These are phyloP conservation scores for Thalassiosira hispida DNA, from an alignment of 352 stramenopile genomes.

Conservation along the genomic window DNA sequence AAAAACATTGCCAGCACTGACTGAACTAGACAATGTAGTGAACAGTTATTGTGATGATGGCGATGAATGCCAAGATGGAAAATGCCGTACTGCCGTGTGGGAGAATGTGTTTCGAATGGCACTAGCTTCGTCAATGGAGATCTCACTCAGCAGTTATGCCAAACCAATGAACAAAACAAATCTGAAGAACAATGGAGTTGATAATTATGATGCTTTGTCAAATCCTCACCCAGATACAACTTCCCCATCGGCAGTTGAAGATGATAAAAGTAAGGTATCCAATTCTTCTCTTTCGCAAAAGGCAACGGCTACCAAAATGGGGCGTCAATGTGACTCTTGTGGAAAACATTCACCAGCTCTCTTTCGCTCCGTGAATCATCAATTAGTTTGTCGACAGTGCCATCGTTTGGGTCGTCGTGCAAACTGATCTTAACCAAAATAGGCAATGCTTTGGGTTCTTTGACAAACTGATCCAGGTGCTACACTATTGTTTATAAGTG, in stretches of 20 bases:
- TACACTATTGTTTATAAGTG: no score
- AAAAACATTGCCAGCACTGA: conserved; percentile 1
- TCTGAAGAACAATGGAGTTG: not conserved
- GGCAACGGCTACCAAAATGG: conserved; percentile 24
- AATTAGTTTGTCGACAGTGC: conserved; percentile 53
- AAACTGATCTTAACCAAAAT: no score
- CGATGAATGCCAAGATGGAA: conserved; percentile 28
- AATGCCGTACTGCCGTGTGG: conserved; percentile 60
- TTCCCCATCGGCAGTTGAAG: not conserved
- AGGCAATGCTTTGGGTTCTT: no score
- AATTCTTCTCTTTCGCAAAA: not conserved
- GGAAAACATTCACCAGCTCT: conserved; percentile 35
- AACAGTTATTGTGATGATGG: conserved; percentile 43
- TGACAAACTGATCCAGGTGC: no score
- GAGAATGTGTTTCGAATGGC: conserved; percentile 59
- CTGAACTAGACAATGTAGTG: not conserved
- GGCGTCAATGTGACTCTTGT: conserved; percentile 43
- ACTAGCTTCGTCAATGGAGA: conserved; percentile 51
- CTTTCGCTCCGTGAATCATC: conserved; percentile 33
- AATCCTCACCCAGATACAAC: not conserved
- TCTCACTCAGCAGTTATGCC: conserved; percentile 4
- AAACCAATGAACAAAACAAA: conserved; percentile 5
- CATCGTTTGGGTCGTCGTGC: conserved; percentile 13
- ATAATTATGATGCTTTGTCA: conserved; percentile 2
- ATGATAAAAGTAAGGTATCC: not conserved